These are phyloP conservation scores for Argentina anserina DNA, from an alignment of 306 rosid species.

Conservation along the genomic window DNA sequence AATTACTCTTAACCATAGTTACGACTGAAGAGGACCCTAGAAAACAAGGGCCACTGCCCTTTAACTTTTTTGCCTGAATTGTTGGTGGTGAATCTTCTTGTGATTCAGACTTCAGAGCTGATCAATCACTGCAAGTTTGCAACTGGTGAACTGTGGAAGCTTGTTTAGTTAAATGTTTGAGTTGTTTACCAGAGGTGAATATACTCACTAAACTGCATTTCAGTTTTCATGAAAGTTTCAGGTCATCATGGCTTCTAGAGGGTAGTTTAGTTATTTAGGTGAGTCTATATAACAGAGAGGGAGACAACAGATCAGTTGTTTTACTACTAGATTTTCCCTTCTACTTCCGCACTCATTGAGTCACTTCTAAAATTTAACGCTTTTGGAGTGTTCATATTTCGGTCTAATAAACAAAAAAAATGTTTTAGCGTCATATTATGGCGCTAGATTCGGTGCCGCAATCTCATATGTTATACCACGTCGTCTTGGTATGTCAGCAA, in stretches of 20 bases:
- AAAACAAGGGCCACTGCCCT: background rate
- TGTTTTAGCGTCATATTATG: too few species aligned
- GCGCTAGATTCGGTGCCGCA: too few species aligned
- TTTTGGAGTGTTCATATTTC: too few species aligned
- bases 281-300: background rate
- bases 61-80: background rate
- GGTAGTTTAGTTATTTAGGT: too few species aligned
- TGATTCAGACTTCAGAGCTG: slow-evolving; percentile 17
- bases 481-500: too few species aligned
- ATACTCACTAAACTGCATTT: background rate
- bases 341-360: too few species aligned
- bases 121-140: slow-evolving; percentile 1
- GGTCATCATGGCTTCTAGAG: background rate
- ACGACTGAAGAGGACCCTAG: background rate
- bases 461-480: too few species aligned
- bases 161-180: background rate
- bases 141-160: background rate
- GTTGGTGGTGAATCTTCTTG: background rate
- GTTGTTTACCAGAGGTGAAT: background rate
- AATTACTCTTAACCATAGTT: too few species aligned
- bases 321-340: too few species aligned
- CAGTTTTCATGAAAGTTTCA: background rate
- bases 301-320: too few species aligned
- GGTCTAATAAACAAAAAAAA: too few species aligned
- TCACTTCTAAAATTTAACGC: too few species aligned